A percentile compares a stretch with the other conserved stretches of the same genome.
Evolutionary conservation across 495 filamentous ascomycete species (phyloP).

Genomic region (Jackrogersella multiformis): DNA sequence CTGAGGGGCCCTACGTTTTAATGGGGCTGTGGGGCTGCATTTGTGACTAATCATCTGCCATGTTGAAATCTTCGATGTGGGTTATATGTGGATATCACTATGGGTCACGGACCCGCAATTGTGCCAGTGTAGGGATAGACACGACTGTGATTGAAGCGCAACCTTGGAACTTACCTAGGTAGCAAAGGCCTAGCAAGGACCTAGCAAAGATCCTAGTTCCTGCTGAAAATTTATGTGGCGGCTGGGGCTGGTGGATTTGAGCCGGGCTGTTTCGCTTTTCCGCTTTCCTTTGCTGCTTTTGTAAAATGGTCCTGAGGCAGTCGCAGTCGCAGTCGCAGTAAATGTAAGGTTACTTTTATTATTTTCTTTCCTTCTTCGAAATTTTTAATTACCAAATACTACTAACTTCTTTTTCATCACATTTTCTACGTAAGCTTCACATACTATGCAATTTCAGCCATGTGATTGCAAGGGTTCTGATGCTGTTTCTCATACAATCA

Average conservation of each 20-base stretch:
- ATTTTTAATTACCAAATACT: constrained; percentile 2
- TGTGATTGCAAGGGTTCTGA: too few species aligned
- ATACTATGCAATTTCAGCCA: too few species aligned
- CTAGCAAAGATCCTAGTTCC: too few species aligned
- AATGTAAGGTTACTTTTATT: constrained; percentile 17
- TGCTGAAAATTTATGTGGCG: constrained; percentile 35
- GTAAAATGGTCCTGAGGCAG: too few species aligned
- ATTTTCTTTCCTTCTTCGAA: not conserved
- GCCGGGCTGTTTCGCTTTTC: constrained; percentile 7
- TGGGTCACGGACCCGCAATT: constrained; percentile 17
- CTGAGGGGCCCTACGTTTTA: constrained; percentile 45
- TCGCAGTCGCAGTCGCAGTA: too few species aligned
- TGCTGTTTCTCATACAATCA: constrained; percentile 18
- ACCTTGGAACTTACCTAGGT: too few species aligned
- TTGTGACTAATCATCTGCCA: constrained; percentile 50
- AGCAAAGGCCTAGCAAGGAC: too few species aligned
- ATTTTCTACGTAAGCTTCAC: not conserved
- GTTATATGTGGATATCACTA: not conserved
- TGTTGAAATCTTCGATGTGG: constrained; percentile 46
- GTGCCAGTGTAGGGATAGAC: constrained; percentile 36
- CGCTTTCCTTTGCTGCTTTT: constrained; percentile 21
- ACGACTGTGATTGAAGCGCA: constrained; percentile 23
- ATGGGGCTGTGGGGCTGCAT: constrained; percentile 45
- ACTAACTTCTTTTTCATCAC: constrained; percentile 15
- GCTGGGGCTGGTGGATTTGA: constrained; percentile 37